Conservation (phyloP, 2,329 filamentous ascomycete genomes). For the Dactylellina haptotyla region DNA sequence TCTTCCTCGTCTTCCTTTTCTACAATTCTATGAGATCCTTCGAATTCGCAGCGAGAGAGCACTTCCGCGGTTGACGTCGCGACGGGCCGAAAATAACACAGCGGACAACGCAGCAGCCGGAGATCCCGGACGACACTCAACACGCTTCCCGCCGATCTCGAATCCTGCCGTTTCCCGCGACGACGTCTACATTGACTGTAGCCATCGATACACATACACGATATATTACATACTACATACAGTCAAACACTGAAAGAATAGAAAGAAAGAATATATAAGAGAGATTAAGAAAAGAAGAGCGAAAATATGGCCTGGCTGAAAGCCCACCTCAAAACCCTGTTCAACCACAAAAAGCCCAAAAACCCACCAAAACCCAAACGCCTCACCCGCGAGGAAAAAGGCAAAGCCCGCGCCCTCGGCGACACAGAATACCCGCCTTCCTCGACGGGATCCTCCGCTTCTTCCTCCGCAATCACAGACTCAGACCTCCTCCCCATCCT, state of each 20-base stretch:
- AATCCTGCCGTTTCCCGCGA: too few species aligned
- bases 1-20: too few species aligned
- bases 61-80: neutral
- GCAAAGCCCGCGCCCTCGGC: slow-evolving; percentile 36
- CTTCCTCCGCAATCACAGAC: slow-evolving; percentile 26
- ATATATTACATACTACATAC: too few species aligned
- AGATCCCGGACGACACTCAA: slow-evolving; percentile 18
- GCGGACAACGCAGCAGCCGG: slow-evolving; percentile 16
- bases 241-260: too few species aligned
- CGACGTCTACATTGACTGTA: too few species aligned
- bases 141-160: too few species aligned
- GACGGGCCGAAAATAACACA: slow-evolving; percentile 47
- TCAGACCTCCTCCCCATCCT: slow-evolving; percentile 39
- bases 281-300: too few species aligned
- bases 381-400: slow-evolving; percentile 44
- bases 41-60: neutral
- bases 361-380: slow-evolving; percentile 26
- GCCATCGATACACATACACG: too few species aligned
- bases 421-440: slow-evolving; percentile 1
- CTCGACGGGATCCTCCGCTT: neutral
- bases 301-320: slow-evolving; percentile 34
- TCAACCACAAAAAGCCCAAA: slow-evolving; percentile 36
- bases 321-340: slow-evolving; percentile 34
- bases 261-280: too few species aligned
- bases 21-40: too few species aligned